Evolutionary conservation across 495 filamentous ascomycete genomes (phyloP).

Genomic region (Paragyromitra xinjiangensis): DNA sequence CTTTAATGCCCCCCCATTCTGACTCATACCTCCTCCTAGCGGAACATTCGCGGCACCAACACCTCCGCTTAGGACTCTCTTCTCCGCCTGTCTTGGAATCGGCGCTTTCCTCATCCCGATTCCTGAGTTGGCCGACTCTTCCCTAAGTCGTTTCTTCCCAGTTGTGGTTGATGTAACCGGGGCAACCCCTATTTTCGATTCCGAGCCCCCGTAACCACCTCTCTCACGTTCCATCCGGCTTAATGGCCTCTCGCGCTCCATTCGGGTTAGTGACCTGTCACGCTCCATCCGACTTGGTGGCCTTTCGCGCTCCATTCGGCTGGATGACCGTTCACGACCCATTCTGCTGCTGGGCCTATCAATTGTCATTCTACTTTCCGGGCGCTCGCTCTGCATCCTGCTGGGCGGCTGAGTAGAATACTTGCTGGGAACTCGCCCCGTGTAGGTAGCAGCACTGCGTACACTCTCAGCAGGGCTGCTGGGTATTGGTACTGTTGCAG

Average conservation of each 20-base stretch:
- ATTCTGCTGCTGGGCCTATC: conserved; percentile 45
- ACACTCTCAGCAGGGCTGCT: conserved; percentile 38
- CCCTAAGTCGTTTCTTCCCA: conserved; percentile 53
- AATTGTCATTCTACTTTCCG: conserved; percentile 37
- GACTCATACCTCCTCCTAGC: conserved; percentile 31
- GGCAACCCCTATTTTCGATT: conserved; percentile 18
- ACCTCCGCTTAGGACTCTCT: conserved; percentile 46
- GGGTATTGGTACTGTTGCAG: conserved; percentile 46
- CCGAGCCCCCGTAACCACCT: not conserved
- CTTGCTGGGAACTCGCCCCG: conserved; percentile 20
- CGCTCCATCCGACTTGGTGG: not conserved
- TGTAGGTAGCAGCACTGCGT: conserved; percentile 16
- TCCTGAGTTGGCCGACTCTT: conserved; percentile 48
- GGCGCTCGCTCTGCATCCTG: conserved; percentile 44
- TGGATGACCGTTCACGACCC: conserved; percentile 23
- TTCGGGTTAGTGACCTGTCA: not conserved
- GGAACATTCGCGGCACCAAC: conserved; percentile 49
- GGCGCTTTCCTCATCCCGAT: conserved; percentile 50
- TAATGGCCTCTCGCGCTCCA: conserved; percentile 4
- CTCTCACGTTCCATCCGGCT: conserved; percentile 29
- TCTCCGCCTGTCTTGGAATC: conserved; percentile 49
- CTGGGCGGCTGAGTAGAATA: conserved; percentile 31
- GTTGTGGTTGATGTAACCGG: conserved; percentile 27
- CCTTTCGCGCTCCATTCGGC: conserved; percentile 5
- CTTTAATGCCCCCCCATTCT: conserved; percentile 46